A percentile compares a stretch with the other conserved stretches of the same genome.
phyloP scores from a whole-genome alignment of 164 flowering plant genomes.

The Protea cynaroides region DNA sequence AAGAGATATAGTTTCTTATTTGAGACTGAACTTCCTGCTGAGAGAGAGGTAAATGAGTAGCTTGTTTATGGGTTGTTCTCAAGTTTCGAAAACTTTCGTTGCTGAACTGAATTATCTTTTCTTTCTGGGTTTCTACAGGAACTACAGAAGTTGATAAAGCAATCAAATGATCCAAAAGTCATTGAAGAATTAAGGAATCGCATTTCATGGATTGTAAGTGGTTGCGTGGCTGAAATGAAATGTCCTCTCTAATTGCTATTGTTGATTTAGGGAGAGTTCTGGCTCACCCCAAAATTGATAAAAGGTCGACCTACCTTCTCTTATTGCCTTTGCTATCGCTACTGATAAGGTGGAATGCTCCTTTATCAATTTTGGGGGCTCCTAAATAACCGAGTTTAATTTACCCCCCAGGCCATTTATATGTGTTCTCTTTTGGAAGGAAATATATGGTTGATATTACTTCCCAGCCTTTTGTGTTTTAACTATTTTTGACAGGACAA shows the following conservation, averaged over 20 bases:
- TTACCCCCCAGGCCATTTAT: too few species aligned
- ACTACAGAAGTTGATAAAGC: constrained; percentile 50
- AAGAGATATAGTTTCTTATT: constrained; percentile 70
- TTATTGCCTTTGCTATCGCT: too few species aligned
- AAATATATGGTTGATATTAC: neutral
- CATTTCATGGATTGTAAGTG: constrained; percentile 70
- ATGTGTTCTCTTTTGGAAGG: too few species aligned
- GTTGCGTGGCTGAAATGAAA: neutral
- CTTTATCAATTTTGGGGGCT: too few species aligned
- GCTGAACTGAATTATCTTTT: neutral
- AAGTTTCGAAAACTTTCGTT: neutral
- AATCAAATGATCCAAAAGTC: constrained; percentile 45
- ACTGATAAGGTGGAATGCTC: too few species aligned
- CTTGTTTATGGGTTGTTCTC: neutral
- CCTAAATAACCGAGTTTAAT: too few species aligned
- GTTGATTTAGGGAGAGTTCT: neutral
- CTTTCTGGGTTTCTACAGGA: constrained; percentile 33
- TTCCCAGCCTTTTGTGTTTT: neutral
- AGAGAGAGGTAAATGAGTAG: constrained; percentile 49
- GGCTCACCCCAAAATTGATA: neutral
- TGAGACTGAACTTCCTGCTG: constrained; percentile 61
- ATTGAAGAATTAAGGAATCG: constrained; percentile 41
- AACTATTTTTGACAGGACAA: constrained; percentile 41
- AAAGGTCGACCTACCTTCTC: too few species aligned
- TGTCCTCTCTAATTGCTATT: too few species aligned